Conservation (phyloP, 2,329 filamentous ascomycete species). For the Botrytis porri region DNA sequence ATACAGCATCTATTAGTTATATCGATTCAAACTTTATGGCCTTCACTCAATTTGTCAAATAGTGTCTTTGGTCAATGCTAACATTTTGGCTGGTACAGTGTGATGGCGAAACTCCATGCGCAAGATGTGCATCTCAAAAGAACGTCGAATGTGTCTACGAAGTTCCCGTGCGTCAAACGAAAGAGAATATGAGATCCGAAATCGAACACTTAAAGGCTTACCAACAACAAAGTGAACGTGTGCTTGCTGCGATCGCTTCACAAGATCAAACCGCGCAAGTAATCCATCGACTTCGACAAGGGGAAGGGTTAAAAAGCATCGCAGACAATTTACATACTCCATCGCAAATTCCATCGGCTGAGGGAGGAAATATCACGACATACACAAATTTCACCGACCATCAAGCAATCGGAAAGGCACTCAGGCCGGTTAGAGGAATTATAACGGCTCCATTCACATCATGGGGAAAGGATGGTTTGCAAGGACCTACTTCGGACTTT, state of each 20-base stretch:
- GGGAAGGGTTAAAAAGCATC: slow-evolving; percentile 54
- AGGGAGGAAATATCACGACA: slow-evolving; percentile 30
- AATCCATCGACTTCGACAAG: slow-evolving; percentile 50
- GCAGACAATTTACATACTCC: slow-evolving; percentile 51
- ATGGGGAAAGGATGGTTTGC: slow-evolving; percentile 45
- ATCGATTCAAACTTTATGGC: not conserved
- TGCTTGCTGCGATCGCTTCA: slow-evolving; percentile 51
- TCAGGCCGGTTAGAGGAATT: slow-evolving; percentile 42
- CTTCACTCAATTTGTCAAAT: not conserved
- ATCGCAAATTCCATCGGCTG: slow-evolving; percentile 34
- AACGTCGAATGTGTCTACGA: slow-evolving; percentile 60
- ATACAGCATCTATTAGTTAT: not conserved
- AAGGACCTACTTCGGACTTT: not conserved
- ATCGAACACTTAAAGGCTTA: slow-evolving; percentile 55
- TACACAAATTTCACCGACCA: slow-evolving; percentile 41
- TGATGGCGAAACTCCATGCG: slow-evolving; percentile 51
- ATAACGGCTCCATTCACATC: slow-evolving; percentile 49
- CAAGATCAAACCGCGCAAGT: slow-evolving; percentile 45
- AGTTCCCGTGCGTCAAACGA: slow-evolving; percentile 60
- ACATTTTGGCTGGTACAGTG: slow-evolving; percentile 43
- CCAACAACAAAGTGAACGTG: slow-evolving; percentile 53
- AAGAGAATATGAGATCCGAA: slow-evolving; percentile 58
- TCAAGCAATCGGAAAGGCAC: slow-evolving; percentile 28
- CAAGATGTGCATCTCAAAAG: slow-evolving; percentile 52
- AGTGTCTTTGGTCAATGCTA: not conserved